Conservation (phyloP, 2,329 filamentous ascomycete genomes). For the Claviceps digitariae region DNA sequence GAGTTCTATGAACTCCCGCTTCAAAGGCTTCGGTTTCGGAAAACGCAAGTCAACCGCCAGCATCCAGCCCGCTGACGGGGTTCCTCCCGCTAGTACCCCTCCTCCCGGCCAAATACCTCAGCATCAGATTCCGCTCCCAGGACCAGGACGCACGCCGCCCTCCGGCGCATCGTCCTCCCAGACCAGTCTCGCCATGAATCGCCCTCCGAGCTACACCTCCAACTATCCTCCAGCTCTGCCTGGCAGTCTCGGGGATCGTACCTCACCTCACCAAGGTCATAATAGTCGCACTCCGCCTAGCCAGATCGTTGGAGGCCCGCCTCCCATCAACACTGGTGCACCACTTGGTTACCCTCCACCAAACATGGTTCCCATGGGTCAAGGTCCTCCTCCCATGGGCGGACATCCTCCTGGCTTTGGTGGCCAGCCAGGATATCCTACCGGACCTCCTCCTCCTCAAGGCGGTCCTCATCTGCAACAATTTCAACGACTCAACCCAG, state of each 20-base stretch:
- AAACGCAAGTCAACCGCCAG: constrained; percentile 60
- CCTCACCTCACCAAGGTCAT: constrained; percentile 35
- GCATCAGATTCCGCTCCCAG: constrained; percentile 25
- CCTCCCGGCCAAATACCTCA: constrained; percentile 33
- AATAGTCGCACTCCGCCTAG: constrained; percentile 41
- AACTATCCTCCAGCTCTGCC: constrained; percentile 37
- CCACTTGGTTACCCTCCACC: constrained; percentile 46
- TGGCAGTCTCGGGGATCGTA: constrained; percentile 33
- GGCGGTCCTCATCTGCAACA: constrained; percentile 27
- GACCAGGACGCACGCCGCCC: constrained; percentile 18
- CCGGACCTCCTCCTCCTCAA: constrained; percentile 27
- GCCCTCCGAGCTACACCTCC: constrained; percentile 50
- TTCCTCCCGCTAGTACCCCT: constrained; percentile 21
- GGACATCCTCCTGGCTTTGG: constrained; percentile 29
- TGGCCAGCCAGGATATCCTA: constrained; percentile 33
- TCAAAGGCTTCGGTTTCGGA: constrained; percentile 69
- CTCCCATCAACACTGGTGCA: constrained; percentile 53
- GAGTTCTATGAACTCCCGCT: constrained; percentile 69
- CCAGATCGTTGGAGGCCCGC: constrained; percentile 50
- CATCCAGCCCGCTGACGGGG: constrained; percentile 36
- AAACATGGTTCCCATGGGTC: constrained; percentile 29
- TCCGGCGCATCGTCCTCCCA: constrained; percentile 30
- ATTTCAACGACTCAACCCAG: constrained; percentile 28
- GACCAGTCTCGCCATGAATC: constrained; percentile 45
- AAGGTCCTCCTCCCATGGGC: constrained; percentile 28